Percentiles rank a stretch among this genome's conserved stretches.
Conservation (phyloP, 2,329 filamentous ascomycete species). For the Alternaria angustiovoidea region DNA sequence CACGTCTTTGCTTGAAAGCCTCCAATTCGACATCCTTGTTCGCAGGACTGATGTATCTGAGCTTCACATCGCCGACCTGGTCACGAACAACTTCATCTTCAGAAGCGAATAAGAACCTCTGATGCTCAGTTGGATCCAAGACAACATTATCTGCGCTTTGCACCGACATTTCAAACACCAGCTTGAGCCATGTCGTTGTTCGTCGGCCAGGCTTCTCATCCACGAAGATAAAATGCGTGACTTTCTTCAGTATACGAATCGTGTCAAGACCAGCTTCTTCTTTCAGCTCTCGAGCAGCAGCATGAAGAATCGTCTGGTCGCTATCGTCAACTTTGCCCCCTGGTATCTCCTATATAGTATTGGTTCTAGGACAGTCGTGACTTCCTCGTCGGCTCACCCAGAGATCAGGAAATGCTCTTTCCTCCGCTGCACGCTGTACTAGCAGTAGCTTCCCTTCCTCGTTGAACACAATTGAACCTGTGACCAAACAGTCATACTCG, state of each 20-base stretch:
- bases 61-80: slow-evolving; percentile 31
- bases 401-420: slow-evolving; percentile 44
- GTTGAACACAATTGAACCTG: slow-evolving; percentile 46
- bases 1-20: slow-evolving; percentile 40
- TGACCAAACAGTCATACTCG: slow-evolving; percentile 38
- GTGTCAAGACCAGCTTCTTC: slow-evolving; percentile 62
- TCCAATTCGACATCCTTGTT: slow-evolving; percentile 48
- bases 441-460: slow-evolving; percentile 42
- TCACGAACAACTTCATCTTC: slow-evolving; percentile 51
- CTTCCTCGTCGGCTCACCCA: slow-evolving; percentile 36
- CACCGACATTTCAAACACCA: slow-evolving; percentile 49
- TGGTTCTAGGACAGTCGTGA: slow-evolving; percentile 4
- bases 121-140: slow-evolving; percentile 55
- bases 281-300: slow-evolving; percentile 59
- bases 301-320: slow-evolving; percentile 59
- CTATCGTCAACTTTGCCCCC: slow-evolving; percentile 59
- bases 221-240: slow-evolving; percentile 47
- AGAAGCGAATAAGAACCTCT: slow-evolving; percentile 50
- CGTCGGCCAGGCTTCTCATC: slow-evolving; percentile 23
- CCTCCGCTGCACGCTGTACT: slow-evolving; percentile 47
- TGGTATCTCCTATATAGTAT: slow-evolving; percentile 57
- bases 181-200: slow-evolving; percentile 45
- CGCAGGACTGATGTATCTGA: slow-evolving; percentile 42
- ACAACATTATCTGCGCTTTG: slow-evolving; percentile 28
- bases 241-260: slow-evolving; percentile 53